Base-by-base conservation (phyloP, 371 early-diverging fungal genomes). In the Entomophthora muscae region DNA sequence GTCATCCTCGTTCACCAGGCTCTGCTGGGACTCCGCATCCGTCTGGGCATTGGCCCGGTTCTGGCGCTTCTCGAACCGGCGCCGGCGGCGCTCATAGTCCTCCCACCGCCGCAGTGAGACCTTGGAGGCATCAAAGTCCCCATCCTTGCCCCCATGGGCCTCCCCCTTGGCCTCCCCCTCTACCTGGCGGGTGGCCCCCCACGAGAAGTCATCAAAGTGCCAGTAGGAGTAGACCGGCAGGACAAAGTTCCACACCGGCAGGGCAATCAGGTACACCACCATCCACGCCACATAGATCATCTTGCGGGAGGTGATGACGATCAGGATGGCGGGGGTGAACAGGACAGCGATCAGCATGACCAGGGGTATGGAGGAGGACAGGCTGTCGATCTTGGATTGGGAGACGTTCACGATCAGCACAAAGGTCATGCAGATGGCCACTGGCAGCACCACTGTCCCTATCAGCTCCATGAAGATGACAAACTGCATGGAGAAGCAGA, bases 121-220 rank as follows among this genome's bases (percentile, higher is more conserved):
- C 59, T 75, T 73, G 23, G 75, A 73, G 26, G 82, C 76, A 65
- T 89, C 89, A 71, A 89, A 89, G 23, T 72, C 69, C 30, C 90
- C 91, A 32, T 82, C 89, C 23, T 79, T 78, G 63, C 81, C 78
- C 61, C 81, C 82, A 67, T 89, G 89, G 62, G 82, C 84, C 32
- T 85, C 87, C 52, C 78, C 84, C 68, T 88, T 88, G 53, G 72
- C 82, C 76, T 93, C 84, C 52, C 95, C 91, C 32, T 82, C 87
- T 1, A 93, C 89, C 70, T 90, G 88, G 53, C 93, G 81, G 7
- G 94, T 94, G 69, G 91, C 89, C 56, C 96, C 95, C 96, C 99
- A 99, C 1, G 89, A 86, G 68, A 99, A 98, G 73, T 99, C 98
- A 73, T 99, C 99, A 75, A 98, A 95, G 72, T 96, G 93, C 99